Evolutionary conservation across 257 asterid genomes (phyloP), one percentile per base, ranked within the genome.

Genomic region (Penstemon eatonii): DNA sequence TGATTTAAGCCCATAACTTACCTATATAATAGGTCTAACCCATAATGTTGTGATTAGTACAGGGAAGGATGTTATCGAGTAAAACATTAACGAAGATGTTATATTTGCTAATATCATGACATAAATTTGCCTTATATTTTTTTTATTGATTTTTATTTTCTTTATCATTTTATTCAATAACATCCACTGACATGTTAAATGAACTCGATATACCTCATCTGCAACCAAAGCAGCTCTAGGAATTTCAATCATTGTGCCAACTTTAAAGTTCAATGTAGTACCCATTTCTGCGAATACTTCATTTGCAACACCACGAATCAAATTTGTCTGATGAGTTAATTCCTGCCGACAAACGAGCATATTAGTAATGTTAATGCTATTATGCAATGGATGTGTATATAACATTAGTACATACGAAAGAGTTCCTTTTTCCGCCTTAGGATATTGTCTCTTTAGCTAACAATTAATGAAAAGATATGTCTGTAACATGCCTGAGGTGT

Each of bases 221-320:
- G 99, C 99, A 49, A 93, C 89, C 67, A 93, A 79, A 59, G 99
- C 96, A 67, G 99, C 99, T 80, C 97, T 81, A 5, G 99, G 99
- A 55, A 93, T 78, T 74, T 93, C 97, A 65, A 93, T 93, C 99
- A 93, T 90, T 72, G 97, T 93, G 36, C 99, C 99, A 38, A 90
- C 96, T 87, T 90, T 90, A 70, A 88, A 90, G 85, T 42, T 74
- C 78, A 93, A 60, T 0, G 95, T 58, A 6, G 81, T 74, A 2
- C 96, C 96, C 93, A 80, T 85, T 79, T 88, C 96, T 0, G 86
- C 75, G 84, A 93, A 93, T 72, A 90, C 96, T 13, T 81, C 70
- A 33, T 82, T 69, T 13, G 96, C 99, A 42, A 93, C 91, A 0
- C 76, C 75, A 15, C 86, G 99, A 47, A 90, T 72, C 67, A 93